Conservation (phyloP, 2,329 filamentous ascomycete genomes). For the Aspergillus novoparasiticus region DNA sequence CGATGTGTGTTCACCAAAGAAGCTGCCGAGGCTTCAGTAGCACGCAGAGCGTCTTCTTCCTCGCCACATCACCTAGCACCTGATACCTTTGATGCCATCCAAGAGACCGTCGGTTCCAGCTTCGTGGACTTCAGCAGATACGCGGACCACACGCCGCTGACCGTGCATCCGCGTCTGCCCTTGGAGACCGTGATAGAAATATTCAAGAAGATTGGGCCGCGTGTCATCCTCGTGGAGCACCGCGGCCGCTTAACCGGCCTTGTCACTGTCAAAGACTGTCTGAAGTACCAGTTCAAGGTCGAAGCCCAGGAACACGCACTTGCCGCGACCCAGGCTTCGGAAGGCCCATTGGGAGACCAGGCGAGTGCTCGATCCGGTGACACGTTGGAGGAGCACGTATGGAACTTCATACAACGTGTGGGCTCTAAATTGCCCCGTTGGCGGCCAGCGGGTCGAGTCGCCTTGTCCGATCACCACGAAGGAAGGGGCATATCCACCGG, state of each 20-base stretch:
- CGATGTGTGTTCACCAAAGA: conserved; percentile 72
- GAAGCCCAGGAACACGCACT: conserved; percentile 75
- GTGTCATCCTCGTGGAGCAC: conserved; percentile 90
- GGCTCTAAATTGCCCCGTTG: conserved; percentile 24
- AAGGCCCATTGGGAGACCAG: conserved; percentile 26
- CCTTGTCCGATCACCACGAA: conserved; percentile 1
- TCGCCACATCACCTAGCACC: conserved; percentile 34
- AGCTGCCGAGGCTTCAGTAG: conserved; percentile 42
- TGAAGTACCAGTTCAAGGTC: conserved; percentile 96
- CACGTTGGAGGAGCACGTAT: conserved; percentile 39
- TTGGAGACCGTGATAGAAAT: conserved; percentile 98
- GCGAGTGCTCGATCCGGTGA: conserved; percentile 22
- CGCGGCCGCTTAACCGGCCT: conserved; percentile 80
- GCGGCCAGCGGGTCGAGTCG: conserved; percentile 10
- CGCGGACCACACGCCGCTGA: conserved; percentile 84
- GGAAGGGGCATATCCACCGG: conserved; percentile 52
- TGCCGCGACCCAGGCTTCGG: conserved; percentile 34
- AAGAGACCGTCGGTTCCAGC: conserved; percentile 58
- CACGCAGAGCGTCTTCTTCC: conserved; percentile 32
- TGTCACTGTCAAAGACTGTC: conserved; percentile 93
- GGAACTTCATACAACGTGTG: conserved; percentile 40
- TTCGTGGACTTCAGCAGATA: conserved; percentile 81
- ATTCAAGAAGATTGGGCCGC: conserved; percentile 95
- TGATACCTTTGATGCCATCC: conserved; percentile 63
- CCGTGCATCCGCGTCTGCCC: conserved; percentile 85